phyloP scores from a whole-genome alignment of 2,329 filamentous ascomycete genomes.

The Cladosporium colombiae region DNA sequence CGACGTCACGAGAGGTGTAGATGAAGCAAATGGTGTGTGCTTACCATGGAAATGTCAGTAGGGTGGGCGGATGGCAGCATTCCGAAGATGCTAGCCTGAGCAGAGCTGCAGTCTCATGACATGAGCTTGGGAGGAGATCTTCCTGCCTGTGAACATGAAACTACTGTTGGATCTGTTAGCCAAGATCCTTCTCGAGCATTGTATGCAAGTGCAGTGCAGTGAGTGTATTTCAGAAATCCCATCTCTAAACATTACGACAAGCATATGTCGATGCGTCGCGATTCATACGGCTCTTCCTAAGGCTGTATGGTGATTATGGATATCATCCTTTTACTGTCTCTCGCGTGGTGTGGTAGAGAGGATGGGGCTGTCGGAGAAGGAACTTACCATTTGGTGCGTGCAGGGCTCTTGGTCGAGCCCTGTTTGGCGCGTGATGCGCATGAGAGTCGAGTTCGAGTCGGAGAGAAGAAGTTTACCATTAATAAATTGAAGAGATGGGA shows the following conservation, averaged over 20 bases:
- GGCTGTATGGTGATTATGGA: slow-evolving; percentile 37
- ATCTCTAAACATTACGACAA: slow-evolving; percentile 53
- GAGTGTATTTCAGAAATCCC: slow-evolving; percentile 41
- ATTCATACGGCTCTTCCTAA: slow-evolving; percentile 58
- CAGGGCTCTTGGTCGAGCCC: slow-evolving; percentile 8
- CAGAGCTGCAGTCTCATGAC: not conserved
- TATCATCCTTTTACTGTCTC: slow-evolving; percentile 37
- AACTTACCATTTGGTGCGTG: slow-evolving; percentile 21
- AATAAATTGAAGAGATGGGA: not conserved
- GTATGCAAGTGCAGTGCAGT: not conserved
- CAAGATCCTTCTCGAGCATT: not conserved
- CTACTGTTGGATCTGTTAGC: slow-evolving; percentile 10
- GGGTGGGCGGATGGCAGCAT: not conserved
- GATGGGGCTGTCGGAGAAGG: slow-evolving; percentile 6
- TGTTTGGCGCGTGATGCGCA: slow-evolving; percentile 12
- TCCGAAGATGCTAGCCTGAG: not conserved
- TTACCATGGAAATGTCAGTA: slow-evolving; percentile 4
- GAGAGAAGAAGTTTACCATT: slow-evolving; percentile 3
- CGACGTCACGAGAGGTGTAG: slow-evolving; percentile 8
- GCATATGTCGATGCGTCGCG: slow-evolving; percentile 52
- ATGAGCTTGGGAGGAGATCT: not conserved
- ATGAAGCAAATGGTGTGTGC: not conserved
- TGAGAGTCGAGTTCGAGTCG: not conserved
- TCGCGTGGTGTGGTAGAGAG: slow-evolving; percentile 1
- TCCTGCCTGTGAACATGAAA: not conserved